Evolutionary conservation across 257 asterid genomes (phyloP).

Genomic region (Lavandula angustifolia): DNA sequence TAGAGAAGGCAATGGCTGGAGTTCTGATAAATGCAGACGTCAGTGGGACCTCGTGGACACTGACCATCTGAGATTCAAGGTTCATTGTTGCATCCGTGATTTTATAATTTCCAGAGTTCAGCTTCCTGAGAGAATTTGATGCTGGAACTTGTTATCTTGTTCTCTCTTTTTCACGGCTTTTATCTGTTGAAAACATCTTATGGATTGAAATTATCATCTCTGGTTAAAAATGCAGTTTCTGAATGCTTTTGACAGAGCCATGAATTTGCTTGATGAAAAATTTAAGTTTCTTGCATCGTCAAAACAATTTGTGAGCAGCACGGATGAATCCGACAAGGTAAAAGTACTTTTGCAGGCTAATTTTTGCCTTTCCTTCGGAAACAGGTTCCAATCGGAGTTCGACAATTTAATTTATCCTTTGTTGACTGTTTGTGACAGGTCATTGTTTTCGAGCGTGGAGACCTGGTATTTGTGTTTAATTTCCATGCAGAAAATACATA

Average conservation of each 20-base stretch:
- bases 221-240: conserved; percentile 70
- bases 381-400: conserved; percentile 1
- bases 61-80: conserved; percentile 95
- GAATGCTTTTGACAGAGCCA: conserved; percentile 90
- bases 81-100: conserved; percentile 28
- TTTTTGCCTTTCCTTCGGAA: conserved; percentile 3
- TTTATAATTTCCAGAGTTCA: conserved; percentile 24
- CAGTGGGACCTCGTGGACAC: conserved; percentile 88
- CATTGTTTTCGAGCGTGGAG: conserved; percentile 91
- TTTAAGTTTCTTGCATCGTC: conserved; percentile 73
- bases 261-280: conserved; percentile 83
- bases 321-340: conserved; percentile 82
- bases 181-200: conserved; percentile 9
- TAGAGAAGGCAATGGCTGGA: conserved; percentile 93
- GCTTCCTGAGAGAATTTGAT: conserved; percentile 13
- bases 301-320: conserved; percentile 75
- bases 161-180: conserved; percentile 1
- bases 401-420: conserved; percentile 8
- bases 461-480: conserved; percentile 86
- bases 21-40: conserved; percentile 90
- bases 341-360: conserved; percentile 27
- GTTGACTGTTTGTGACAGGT: conserved; percentile 53
- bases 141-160: conserved; percentile 19
- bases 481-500: conserved; percentile 84
- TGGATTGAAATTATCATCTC: conserved; percentile 19